phyloP scores from a whole-genome alignment of 2,329 filamentous ascomycete genomes.

The Clonostachys byssicola region DNA sequence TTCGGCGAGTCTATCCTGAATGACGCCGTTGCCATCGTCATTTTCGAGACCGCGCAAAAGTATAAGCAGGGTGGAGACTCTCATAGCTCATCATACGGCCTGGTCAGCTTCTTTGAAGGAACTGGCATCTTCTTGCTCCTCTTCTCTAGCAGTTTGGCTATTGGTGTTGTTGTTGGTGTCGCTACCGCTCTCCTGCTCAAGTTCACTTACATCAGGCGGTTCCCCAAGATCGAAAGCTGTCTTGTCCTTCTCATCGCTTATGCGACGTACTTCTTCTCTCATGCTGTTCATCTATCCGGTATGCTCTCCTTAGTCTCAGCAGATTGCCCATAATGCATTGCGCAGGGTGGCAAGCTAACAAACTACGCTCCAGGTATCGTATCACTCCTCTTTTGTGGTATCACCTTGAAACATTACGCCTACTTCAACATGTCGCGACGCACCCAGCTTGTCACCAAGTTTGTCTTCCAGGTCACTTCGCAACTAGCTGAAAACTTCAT shows the following conservation, averaged over 20 bases:
- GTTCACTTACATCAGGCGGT: slow-evolving; percentile 87
- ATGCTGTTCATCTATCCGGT: slow-evolving; percentile 95
- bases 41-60: slow-evolving; percentile 95
- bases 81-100: slow-evolving; percentile 60
- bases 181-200: slow-evolving; percentile 85
- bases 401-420: slow-evolving; percentile 97
- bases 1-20: slow-evolving; percentile 98
- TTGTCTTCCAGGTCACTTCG: slow-evolving; percentile 89
- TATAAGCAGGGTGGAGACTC: slow-evolving; percentile 71
- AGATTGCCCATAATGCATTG: background rate
- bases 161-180: slow-evolving; percentile 85
- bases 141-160: slow-evolving; percentile 90
- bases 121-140: slow-evolving; percentile 92
- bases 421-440: slow-evolving; percentile 99
- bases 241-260: slow-evolving; percentile 92
- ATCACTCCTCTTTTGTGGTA: slow-evolving; percentile 93
- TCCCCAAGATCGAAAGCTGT: slow-evolving; percentile 96
- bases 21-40: slow-evolving; percentile 95
- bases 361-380: slow-evolving; percentile 71
- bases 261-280: slow-evolving; percentile 96
- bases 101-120: slow-evolving; percentile 84
- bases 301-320: slow-evolving; percentile 23
- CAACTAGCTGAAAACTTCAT: slow-evolving; percentile 99
- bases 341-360: background rate
- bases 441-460: slow-evolving; percentile 96